Base-by-base conservation (phyloP, 352 stramenopile genomes). In the Globisporangium middletonii region DNA sequence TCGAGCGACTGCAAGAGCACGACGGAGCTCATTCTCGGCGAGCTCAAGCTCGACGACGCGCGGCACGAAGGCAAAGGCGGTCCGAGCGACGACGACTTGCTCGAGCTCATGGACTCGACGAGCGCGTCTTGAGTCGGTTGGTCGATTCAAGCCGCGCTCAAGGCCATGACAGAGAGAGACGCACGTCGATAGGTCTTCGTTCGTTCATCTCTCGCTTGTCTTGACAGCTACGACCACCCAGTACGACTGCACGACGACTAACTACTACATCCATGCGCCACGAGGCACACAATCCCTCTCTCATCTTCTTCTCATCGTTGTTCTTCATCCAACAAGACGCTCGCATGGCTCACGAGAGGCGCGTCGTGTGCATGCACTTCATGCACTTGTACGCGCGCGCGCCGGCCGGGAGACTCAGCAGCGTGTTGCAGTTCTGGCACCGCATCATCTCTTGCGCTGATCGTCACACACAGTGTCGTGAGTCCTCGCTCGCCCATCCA, bases 301-400 rank as follows among this genome's bases (percentile, higher is more conserved):
- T 23, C 23, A 23, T 23, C 23, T 23, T 23, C 23, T 23, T 23
- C 23, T 23, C 23, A 23, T 23, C 23, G 23, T 23, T 23, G 23
- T 23, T 23, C 23, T 23, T 23, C 23, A 23, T 23, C 23, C 23
- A 23, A 23, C 23, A 23, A 23, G 23, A 23, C 23, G 23, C 23
- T 23, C 23, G 23, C 23, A 23, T 23, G 23, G 23, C 49, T 79
- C 74, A 93, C 42, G 83, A 92, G 45, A 93, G 48, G 19, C 81
- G 72, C 28, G 81, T 93, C 13, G 83, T 93, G 60, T 93, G 77
- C 37, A 93, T 60, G 38, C 83, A 93, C 54, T 93, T 93, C 81
- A 93, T 93, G 68, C 83, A 93, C 67, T 95, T 95, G 82, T 95
- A 95, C 51, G 83, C 82, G 60, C 75, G 89, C 58, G 83, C 82